phyloP scores from a whole-genome alignment of 176 grass and related monocot species.

The Triticum monococcum region DNA sequence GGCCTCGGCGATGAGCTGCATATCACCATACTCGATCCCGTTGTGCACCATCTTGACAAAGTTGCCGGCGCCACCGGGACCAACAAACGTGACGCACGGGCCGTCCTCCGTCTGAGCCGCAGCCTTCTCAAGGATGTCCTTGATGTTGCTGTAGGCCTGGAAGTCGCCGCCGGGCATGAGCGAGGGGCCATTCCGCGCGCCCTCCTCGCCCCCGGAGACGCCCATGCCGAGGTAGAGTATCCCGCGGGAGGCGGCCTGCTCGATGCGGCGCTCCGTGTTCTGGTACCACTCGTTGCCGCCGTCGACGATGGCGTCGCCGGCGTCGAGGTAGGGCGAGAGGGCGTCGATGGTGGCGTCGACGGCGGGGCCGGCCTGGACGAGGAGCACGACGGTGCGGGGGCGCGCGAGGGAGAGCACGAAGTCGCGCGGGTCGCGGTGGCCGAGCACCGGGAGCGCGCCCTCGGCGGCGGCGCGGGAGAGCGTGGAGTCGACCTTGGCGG shows the following conservation, averaged over 20 bases:
- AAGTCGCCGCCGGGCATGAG: conserved; percentile 78
- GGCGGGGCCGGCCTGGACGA: conserved; percentile 73
- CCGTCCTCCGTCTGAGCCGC: conserved; percentile 86
- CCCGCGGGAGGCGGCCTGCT: conserved; percentile 44
- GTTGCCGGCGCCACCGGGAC: conserved; percentile 69
- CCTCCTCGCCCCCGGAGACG: conserved; percentile 80
- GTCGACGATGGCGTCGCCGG: conserved; percentile 80
- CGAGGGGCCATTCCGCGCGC: conserved; percentile 75
- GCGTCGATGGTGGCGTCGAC: conserved; percentile 77
- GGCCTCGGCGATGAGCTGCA: conserved; percentile 81
- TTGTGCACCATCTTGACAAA: conserved; percentile 98
- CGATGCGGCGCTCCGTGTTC: conserved; percentile 79
- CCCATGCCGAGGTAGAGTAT: conserved; percentile 94
- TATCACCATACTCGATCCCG: conserved; percentile 88
- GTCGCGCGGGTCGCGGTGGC: conserved; percentile 60
- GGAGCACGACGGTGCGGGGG: conserved; percentile 72
- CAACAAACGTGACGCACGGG: conserved; percentile 77
- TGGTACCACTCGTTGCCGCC: conserved; percentile 95
- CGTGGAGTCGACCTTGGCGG: conserved; percentile 80
- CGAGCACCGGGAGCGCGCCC: conserved; percentile 61
- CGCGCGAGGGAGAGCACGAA: conserved; percentile 78
- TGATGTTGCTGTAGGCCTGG: conserved; percentile 74
- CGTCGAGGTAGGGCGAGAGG: conserved; percentile 63
- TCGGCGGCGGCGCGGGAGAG: conserved; percentile 56
- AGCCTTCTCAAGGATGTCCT: conserved; percentile 59